Evolutionary conservation across 768 basidiomycete species (phyloP).

Genomic region (Lactarius psammicola): DNA sequence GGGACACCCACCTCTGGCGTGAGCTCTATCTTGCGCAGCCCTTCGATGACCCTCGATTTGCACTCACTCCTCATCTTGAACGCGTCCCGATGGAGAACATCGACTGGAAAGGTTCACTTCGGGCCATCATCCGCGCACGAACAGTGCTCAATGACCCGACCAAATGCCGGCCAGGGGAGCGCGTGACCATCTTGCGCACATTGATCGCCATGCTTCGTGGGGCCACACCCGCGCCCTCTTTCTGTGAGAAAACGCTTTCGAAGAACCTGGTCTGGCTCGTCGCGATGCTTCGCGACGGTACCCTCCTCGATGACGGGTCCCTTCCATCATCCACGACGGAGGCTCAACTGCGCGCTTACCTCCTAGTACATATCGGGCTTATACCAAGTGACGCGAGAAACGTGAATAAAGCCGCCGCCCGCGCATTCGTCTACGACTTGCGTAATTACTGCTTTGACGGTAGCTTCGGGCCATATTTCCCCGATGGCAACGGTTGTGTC

Average conservation of each 20-base stretch:
- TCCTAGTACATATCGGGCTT: slow-evolving; percentile 60
- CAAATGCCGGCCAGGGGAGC: slow-evolving; percentile 45
- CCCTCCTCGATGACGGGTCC: slow-evolving; percentile 41
- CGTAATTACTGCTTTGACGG: slow-evolving; percentile 52
- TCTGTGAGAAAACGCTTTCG: slow-evolving; percentile 38
- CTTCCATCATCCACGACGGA: slow-evolving; percentile 38
- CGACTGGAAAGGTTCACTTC: slow-evolving; percentile 53
- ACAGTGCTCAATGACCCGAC: slow-evolving; percentile 41
- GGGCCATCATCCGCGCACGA: slow-evolving; percentile 54
- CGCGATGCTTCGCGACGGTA: slow-evolving; percentile 42
- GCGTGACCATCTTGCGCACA: slow-evolving; percentile 45
- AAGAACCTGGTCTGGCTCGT: slow-evolving; percentile 53
- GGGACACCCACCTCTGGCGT: slow-evolving; percentile 58
- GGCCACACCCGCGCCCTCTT: slow-evolving; percentile 39
- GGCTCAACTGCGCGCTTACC: slow-evolving; percentile 45
- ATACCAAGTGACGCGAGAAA: slow-evolving; percentile 43
- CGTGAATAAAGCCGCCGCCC: slow-evolving; percentile 40
- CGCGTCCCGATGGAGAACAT: slow-evolving; percentile 22
- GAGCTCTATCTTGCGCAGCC: slow-evolving; percentile 59
- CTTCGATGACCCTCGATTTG: slow-evolving; percentile 62
- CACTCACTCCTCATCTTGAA: slow-evolving; percentile 41
- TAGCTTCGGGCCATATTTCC: slow-evolving; percentile 56
- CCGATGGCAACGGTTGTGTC: slow-evolving; percentile 43
- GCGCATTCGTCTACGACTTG: slow-evolving; percentile 61
- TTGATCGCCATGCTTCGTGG: slow-evolving; percentile 48